phyloP scores from a whole-genome alignment of 306 rosid genomes.

The Cyclanthera cordifolia region DNA sequence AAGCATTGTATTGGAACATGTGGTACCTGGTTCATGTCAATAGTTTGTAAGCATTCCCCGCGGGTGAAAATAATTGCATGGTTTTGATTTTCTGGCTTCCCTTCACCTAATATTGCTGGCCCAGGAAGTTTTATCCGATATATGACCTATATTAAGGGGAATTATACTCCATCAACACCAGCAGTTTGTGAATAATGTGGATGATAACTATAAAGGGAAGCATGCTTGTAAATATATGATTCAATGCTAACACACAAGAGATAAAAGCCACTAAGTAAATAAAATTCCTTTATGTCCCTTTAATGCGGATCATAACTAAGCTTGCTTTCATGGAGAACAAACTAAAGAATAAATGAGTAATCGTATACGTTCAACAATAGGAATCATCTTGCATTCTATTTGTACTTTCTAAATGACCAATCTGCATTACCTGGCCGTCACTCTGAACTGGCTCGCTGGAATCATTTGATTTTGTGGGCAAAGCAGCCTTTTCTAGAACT shows the following conservation, averaged over 20 bases:
- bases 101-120: slow-evolving; percentile 86
- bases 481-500: slow-evolving; percentile 74
- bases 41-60: slow-evolving; percentile 94
- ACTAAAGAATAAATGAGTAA: not conserved
- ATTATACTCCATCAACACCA: slow-evolving; percentile 16
- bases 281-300: too few relatives aligned
- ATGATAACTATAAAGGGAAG: not conserved
- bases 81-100: slow-evolving; percentile 97
- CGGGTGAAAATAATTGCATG: slow-evolving; percentile 98
- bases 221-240: not conserved
- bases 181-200: not conserved
- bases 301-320: not conserved
- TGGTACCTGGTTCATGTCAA: slow-evolving; percentile 91
- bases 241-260: not conserved
- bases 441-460: slow-evolving; percentile 64
- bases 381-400: not conserved
- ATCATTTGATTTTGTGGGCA: slow-evolving; percentile 58
- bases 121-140: slow-evolving; percentile 95
- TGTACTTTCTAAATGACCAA: not conserved
- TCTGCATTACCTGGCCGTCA: slow-evolving; percentile 58
- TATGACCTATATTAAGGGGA: slow-evolving; percentile 41
- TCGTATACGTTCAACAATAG: not conserved
- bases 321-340: not conserved
- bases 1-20: too few relatives aligned
- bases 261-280: not conserved